Percentiles rank a stretch among this genome's conserved stretches.
Conservation (phyloP, 2,329 filamentous ascomycete species). For the Cordyceps pruinosa region DNA sequence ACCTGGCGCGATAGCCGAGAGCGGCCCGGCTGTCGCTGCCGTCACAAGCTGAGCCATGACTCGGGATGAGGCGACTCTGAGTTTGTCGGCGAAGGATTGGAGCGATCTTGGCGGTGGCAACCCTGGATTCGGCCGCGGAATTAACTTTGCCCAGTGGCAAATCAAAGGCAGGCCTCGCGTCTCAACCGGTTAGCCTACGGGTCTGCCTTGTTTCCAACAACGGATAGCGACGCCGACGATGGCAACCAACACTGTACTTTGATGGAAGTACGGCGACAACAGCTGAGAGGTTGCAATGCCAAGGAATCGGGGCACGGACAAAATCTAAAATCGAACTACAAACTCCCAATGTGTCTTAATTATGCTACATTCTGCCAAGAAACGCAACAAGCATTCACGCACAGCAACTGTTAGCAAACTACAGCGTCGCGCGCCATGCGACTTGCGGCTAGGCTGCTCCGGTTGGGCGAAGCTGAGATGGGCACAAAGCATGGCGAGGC, state of each 20-base stretch:
- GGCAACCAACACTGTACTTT: too few species aligned
- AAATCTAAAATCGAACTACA: too few species aligned
- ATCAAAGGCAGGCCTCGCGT: too few species aligned
- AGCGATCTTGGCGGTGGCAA: background rate
- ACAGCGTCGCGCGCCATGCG: background rate
- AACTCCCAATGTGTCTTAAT: too few species aligned
- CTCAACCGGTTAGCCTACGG: too few species aligned
- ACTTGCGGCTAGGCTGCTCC: background rate
- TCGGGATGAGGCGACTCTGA: constrained; percentile 4
- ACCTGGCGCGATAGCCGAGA: constrained; percentile 7
- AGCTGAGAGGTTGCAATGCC: background rate
- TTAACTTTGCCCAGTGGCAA: too few species aligned
- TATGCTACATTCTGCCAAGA: background rate
- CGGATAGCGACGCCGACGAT: background rate
- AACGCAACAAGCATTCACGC: background rate
- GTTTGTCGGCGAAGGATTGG: background rate
- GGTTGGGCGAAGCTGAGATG: background rate
- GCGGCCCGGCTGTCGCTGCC: background rate
- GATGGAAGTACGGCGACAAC: background rate
- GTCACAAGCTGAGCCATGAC: background rate
- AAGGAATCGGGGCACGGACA: background rate
- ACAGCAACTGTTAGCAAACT: too few species aligned
- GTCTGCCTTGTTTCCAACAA: too few species aligned
- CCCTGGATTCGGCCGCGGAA: background rate
- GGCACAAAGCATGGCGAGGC: background rate